Evolutionary conservation across 768 basidiomycete genomes (phyloP).

Genomic region (Macrolepiota albuminosa): DNA sequence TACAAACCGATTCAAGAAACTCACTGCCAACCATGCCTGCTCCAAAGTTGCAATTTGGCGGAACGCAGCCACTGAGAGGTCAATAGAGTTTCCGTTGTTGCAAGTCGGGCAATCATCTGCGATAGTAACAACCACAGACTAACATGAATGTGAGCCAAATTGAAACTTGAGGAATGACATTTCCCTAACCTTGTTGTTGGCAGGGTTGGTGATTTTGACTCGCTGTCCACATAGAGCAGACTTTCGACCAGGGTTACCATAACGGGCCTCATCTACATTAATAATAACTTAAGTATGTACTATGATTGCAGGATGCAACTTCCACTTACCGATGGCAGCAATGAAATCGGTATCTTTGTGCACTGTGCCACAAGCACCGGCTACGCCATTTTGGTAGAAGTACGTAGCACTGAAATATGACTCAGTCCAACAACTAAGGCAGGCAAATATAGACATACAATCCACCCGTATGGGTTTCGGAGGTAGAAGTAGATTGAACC

Average conservation of each 20-base stretch:
- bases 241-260: conserved; percentile 38
- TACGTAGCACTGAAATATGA: conserved; percentile 48
- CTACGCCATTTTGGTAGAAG: conserved; percentile 65
- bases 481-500: conserved; percentile 5
- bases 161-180: not conserved
- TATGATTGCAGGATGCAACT: not conserved
- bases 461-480: conserved; percentile 33
- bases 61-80: conserved; percentile 72
- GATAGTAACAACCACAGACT: conserved; percentile 56
- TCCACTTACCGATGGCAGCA: conserved; percentile 55
- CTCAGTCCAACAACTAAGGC: not conserved
- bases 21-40: conserved; percentile 51
- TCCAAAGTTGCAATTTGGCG: conserved; percentile 39
- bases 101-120: conserved; percentile 86
- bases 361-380: conserved; percentile 75
- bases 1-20: conserved; percentile 19
- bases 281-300: not conserved
- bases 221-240: conserved; percentile 63
- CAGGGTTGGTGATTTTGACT: conserved; percentile 60
- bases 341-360: conserved; percentile 54
- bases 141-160: conserved; percentile 4
- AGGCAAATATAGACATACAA: conserved; percentile 29
- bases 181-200: conserved; percentile 42
- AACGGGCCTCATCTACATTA: conserved; percentile 42
- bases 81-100: conserved; percentile 58